Evolutionary conservation across 768 basidiomycete genomes (phyloP).

Genomic region (Mrakia hoshinonis): DNA sequence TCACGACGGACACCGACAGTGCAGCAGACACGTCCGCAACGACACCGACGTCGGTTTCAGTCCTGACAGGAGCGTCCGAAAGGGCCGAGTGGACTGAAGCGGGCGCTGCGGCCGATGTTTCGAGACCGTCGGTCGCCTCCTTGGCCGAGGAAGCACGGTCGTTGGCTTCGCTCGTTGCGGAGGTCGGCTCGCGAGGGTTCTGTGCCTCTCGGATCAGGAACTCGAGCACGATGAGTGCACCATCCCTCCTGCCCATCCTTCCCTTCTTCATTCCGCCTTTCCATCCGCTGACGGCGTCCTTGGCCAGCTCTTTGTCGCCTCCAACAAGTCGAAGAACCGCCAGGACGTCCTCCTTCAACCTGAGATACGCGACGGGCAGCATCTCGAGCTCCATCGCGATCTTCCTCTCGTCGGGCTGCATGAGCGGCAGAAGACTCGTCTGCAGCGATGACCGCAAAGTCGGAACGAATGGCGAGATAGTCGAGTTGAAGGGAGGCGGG

Average conservation of each 20-base stretch:
- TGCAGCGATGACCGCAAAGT: neutral
- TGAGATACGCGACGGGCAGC: neutral
- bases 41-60: neutral
- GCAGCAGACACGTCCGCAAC: neutral
- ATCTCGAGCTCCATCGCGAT: conserved; percentile 6
- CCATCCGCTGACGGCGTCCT: neutral
- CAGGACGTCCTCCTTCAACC: neutral
- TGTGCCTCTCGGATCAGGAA: too few relatives aligned
- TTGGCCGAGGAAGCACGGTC: too few relatives aligned
- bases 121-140: too few relatives aligned
- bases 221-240: too few relatives aligned
- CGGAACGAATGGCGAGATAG: neutral
- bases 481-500: neutral
- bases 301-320: neutral
- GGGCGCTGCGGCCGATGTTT: too few relatives aligned
- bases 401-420: neutral
- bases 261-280: neutral
- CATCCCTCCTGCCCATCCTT: too few relatives aligned
- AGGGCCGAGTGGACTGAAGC: too few relatives aligned
- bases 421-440: conserved; percentile 1
- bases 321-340: neutral
- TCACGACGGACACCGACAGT: neutral
- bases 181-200: too few relatives aligned
- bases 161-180: too few relatives aligned
- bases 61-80: neutral